A percentile compares a stretch with the other conserved stretches of the same genome.
These are phyloP conservation scores for Aspergillus ellipticus DNA, from an alignment of 495 filamentous ascomycete species.

Conservation along the genomic window DNA sequence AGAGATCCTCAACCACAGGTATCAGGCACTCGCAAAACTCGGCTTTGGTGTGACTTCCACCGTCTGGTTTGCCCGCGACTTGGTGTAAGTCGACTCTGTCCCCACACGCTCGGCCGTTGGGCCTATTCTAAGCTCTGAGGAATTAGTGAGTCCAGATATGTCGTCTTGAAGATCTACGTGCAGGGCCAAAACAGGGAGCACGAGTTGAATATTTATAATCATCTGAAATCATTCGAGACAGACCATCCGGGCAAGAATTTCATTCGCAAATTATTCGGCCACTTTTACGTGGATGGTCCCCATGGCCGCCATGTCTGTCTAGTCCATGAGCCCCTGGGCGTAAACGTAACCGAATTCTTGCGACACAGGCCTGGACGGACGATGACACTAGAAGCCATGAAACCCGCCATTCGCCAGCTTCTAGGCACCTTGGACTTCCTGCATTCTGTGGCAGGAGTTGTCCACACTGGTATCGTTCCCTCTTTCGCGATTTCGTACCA, in stretches of 20 bases:
- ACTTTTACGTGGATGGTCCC: slow-evolving; percentile 21
- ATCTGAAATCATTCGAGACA: slow-evolving; percentile 11
- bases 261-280: slow-evolving; percentile 20
- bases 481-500: no score
- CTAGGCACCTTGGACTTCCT: slow-evolving; percentile 38
- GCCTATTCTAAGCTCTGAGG: neutral
- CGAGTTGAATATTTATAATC: slow-evolving; percentile 18
- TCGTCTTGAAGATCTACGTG: slow-evolving; percentile 21
- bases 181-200: slow-evolving; percentile 12
- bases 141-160: slow-evolving; percentile 15
- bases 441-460: slow-evolving; percentile 30
- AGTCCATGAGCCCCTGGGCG: slow-evolving; percentile 25
- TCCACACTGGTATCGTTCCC: slow-evolving; percentile 36
- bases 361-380: slow-evolving; percentile 6
- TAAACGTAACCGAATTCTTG: slow-evolving; percentile 5
- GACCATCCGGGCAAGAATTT: slow-evolving; percentile 16
- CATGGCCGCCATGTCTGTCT: slow-evolving; percentile 30
- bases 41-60: slow-evolving; percentile 44
- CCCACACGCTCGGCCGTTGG: neutral
- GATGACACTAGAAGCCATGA: slow-evolving; percentile 17
- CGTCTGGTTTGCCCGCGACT: slow-evolving; percentile 50
- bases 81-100: slow-evolving; percentile 18
- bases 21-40: slow-evolving; percentile 46
- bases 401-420: slow-evolving; percentile 20
- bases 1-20: slow-evolving; percentile 36